Evolutionary conservation across 2,329 filamentous ascomycete species (phyloP).

Genomic region (Cercospora beticola): DNA sequence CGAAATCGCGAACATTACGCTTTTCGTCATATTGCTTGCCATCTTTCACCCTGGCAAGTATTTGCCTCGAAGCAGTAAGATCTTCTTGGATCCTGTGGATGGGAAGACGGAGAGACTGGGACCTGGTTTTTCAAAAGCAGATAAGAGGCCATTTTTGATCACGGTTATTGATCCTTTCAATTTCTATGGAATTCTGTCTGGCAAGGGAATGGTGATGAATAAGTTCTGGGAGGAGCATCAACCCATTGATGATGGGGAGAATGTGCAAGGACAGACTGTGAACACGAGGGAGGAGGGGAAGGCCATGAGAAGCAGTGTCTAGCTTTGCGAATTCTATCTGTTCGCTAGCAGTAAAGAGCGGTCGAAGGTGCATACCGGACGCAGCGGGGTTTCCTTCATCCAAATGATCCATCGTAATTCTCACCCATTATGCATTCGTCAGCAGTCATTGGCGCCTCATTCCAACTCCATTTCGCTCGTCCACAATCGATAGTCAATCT

Average conservation of each 20-base stretch:
- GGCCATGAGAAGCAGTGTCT: background rate
- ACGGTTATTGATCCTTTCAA: constrained; percentile 37
- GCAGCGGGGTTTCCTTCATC: background rate
- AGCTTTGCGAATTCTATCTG: background rate
- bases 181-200: constrained; percentile 27
- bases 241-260: constrained; percentile 22
- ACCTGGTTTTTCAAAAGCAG: constrained; percentile 32
- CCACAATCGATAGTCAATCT: background rate
- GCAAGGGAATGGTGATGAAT: constrained; percentile 27
- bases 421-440: background rate
- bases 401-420: background rate
- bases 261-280: background rate
- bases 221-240: constrained; percentile 32
- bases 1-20: constrained; percentile 53
- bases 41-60: constrained; percentile 52
- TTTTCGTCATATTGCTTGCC: constrained; percentile 54
- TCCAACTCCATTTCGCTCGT: background rate
- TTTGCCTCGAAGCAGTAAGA: constrained; percentile 51
- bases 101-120: constrained; percentile 50
- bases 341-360: background rate
- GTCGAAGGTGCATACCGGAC: background rate
- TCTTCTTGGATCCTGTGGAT: constrained; percentile 51
- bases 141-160: constrained; percentile 28
- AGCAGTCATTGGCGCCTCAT: background rate
- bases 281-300: background rate